phyloP scores from a whole-genome alignment of 192 early-diverging fungal genomes.

The Umbelopsis ramanniana region DNA sequence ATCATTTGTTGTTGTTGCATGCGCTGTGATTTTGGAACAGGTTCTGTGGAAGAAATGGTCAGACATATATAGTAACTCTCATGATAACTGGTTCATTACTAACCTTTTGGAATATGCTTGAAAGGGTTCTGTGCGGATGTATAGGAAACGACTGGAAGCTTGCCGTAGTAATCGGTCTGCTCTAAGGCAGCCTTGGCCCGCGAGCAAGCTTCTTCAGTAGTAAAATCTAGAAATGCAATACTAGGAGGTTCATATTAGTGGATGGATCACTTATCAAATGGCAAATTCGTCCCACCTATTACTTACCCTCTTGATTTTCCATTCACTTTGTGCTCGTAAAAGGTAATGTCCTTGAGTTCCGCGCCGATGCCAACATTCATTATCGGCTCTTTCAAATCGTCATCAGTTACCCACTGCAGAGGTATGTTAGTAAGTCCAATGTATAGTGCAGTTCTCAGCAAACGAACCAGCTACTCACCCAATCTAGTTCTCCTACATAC shows the following conservation, averaged over 20 bases:
- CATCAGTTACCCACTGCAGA: conserved; percentile 61
- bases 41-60: conserved; percentile 26
- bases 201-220: conserved; percentile 40
- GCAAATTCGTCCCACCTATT: neutral
- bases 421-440: neutral
- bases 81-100: neutral
- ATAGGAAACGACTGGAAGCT: conserved; percentile 36
- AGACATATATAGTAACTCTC: neutral
- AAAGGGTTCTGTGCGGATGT: conserved; percentile 47
- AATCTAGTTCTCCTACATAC: conserved; percentile 50
- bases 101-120: conserved; percentile 48
- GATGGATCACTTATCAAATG: neutral
- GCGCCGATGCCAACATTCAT: conserved; percentile 52
- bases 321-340: conserved; percentile 67
- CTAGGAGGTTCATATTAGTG: conserved; percentile 14
- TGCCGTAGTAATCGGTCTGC: conserved; percentile 39
- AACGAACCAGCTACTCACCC: conserved; percentile 33
- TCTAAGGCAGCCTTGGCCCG: conserved; percentile 49
- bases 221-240: conserved; percentile 61
- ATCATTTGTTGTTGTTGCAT: conserved; percentile 29
- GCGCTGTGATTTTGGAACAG: conserved; percentile 29
- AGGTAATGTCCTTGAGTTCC: conserved; percentile 57
- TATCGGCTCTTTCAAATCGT: conserved; percentile 49
- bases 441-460: neutral
- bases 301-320: conserved; percentile 64